Base-by-base conservation (phyloP, 352 stramenopile genomes). In the Ophiocytium majus region DNA sequence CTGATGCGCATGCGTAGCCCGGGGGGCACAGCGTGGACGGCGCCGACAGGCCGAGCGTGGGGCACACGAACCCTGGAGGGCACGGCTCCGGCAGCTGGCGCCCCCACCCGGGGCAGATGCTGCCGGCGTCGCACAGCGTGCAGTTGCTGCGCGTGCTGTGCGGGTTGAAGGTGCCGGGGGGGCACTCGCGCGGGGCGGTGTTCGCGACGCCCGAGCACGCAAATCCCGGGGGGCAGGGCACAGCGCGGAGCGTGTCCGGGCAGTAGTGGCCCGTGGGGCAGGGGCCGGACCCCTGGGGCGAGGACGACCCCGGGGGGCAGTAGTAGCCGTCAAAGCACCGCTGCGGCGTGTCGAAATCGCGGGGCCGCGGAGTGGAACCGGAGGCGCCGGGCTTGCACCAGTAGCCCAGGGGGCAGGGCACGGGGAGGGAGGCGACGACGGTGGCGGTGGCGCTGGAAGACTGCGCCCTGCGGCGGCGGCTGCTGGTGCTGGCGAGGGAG, bases 261-360 rank as follows among this genome's bases (percentile, higher is more conserved):
- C 96, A 99, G 88, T 97, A 99, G 89, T 98, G 95, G 9, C 96
- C 96, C 9, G 94, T 96, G 19, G 95, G 96, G 82, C 97, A 99
- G 9, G 96, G 93, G 0, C 96, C 97, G 81, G 91, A 89, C 23
- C 97, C 97, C 88, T 98, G 94, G 1, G 96, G 95, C 10, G 93
- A 95, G 0, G 88, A 90, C 9, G 95, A 98, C 33, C 95, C 95
- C 33, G 92, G 91, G 0, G 97, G 95, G 90, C 97, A 99, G 86
- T 98, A 99, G 87, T 98, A 98, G 0, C 97, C 96, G 50, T 93
- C 88, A 83, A 97, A 98, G 81, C 97, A 99, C 63, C 90, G 92
- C 84, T 99, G 96, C 50, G 97, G 97, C 9, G 94, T 95, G 76
- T 91, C 95, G 87, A 96, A 98, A 88, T 98, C 98, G 36, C 91